Base-by-base conservation (phyloP, 78 protist genomes). In the Monosiga brevicollis region DNA sequence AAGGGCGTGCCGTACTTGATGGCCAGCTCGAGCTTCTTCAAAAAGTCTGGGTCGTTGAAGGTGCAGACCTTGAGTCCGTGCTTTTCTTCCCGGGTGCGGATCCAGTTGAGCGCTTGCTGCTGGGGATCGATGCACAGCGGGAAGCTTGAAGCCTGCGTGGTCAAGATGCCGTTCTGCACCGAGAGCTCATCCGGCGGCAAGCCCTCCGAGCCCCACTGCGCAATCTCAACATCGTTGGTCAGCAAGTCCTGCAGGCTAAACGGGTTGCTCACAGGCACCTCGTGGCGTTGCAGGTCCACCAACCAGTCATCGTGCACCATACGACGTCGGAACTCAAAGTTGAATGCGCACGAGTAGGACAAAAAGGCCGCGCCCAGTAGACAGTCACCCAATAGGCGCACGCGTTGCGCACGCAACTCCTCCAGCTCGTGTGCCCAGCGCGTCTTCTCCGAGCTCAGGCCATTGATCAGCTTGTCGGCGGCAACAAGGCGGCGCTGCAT, bases 61-160 rank as follows among this genome's bases (percentile, higher is more conserved):
- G 96, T 76, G 78, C 86, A 37, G 6, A 88, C 92, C 40, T 32
- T n/a, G 37, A 77, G 55, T 0, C 71, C 71, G 38, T 42, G 3
- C 81, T 38, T 23, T 23, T 73, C 84, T 76, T 91, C 95, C 73
- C 15, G 76, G 43, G 73, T 36, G 87, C 88, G 90, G 76, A 95
- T 92, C 95, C 95, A 95, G 9, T 11, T 41, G 38, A 91, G 87
- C 20, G 95, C 96, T 84, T 95, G 97, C 91, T 82, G 39, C 92
- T 95, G 98, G 42, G 98, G 98, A 80, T 95, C 98, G 62, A 95
- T 86, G 79, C 93, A 83, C 34, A 95, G 93, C 38, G 98, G 96
- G 94, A 93, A 92, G 42, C 97, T 95, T 10, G 41, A 1, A 29
- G 90, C 73, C 26, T 73, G 82, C 73, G 84, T 70, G 29, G 88